phyloP scores from a whole-genome alignment of 352 stramenopile species.

The Globisporangium yorkense region DNA sequence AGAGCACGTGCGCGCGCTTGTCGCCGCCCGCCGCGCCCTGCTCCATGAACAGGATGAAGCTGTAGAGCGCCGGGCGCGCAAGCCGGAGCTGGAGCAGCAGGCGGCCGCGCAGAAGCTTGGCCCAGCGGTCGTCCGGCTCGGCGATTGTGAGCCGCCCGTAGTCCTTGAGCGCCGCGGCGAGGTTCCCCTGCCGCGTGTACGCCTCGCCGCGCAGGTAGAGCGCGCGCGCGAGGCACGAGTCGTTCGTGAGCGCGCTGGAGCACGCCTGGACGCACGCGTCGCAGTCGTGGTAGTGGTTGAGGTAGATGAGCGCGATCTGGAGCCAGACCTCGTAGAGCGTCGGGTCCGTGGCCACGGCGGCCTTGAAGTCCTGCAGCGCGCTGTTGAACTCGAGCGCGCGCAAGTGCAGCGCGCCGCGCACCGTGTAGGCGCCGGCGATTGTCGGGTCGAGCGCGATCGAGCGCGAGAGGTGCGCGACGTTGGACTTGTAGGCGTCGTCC shows the following conservation, averaged over 20 bases:
- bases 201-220: conserved; percentile 67
- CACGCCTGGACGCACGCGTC: conserved; percentile 63
- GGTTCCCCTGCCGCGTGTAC: conserved; percentile 56
- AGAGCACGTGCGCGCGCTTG: conserved; percentile 45
- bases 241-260: conserved; percentile 52
- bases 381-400: conserved; percentile 70
- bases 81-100: conserved; percentile 55
- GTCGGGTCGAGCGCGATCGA: conserved; percentile 69
- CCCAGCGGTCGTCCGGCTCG: conserved; percentile 56
- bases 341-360: conserved; percentile 59
- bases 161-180: conserved; percentile 41
- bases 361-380: conserved; percentile 77
- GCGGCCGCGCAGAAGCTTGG: conserved; percentile 48
- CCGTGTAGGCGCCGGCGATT: conserved; percentile 66
- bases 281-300: conserved; percentile 77
- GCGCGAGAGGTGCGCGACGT: conserved; percentile 53
- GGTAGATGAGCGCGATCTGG: conserved; percentile 73
- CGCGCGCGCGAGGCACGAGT: conserved; percentile 49
- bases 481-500: conserved; percentile 17
- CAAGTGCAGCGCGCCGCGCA: conserved; percentile 63
- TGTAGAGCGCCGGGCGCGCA: conserved; percentile 55
- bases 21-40: conserved; percentile 23
- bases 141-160: conserved; percentile 58
- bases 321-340: conserved; percentile 76
- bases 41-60: conserved; percentile 70